Evolutionary conservation across 2,329 filamentous ascomycete species (phyloP).

Genomic region (Aureobasidium sp.): DNA sequence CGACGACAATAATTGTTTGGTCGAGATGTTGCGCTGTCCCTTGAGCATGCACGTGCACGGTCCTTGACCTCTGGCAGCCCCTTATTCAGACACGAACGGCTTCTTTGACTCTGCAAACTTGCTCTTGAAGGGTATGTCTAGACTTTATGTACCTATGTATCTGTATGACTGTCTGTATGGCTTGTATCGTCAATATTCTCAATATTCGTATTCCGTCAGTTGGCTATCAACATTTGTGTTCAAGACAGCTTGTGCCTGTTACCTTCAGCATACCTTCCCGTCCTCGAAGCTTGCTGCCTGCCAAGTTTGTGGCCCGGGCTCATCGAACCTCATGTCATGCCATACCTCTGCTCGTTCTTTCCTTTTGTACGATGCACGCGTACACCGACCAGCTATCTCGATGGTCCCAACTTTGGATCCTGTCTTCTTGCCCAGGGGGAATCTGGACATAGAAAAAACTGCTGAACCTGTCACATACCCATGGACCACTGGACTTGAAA

Average conservation of each 20-base stretch:
- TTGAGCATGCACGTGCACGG: constrained; percentile 1
- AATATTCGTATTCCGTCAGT: no score
- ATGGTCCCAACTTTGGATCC: no score
- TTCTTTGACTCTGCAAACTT: background rate
- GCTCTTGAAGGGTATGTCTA: no score
- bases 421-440: no score
- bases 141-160: background rate
- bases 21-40: constrained; percentile 10
- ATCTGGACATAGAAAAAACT: background rate
- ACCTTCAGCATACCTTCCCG: background rate
- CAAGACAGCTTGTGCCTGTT: background rate
- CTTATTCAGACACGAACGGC: background rate
- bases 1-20: background rate
- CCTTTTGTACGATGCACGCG: background rate
- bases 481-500: background rate
- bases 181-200: background rate
- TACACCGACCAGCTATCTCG: no score
- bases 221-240: no score
- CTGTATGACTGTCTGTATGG: background rate
- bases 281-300: background rate
- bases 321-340: background rate
- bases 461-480: background rate
- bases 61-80: background rate
- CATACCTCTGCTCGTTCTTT: background rate
- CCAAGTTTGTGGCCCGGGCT: constrained; percentile 3